phyloP scores from a whole-genome alignment of 2,329 filamentous ascomycete species.

The Phaeosphaeriaceae sp. region DNA sequence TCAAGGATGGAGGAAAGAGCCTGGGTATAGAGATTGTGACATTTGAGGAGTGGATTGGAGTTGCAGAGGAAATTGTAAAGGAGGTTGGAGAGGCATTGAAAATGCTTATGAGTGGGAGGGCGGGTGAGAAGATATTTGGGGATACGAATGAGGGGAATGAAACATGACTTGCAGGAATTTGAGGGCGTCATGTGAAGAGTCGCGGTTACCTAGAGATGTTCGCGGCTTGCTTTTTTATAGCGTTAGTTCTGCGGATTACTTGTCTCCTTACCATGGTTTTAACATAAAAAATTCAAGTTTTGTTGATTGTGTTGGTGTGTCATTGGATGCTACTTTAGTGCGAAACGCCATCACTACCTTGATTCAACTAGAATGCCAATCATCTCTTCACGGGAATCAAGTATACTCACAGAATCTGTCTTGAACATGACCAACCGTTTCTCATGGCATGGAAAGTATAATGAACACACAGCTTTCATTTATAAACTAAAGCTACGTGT shows the following conservation, averaged over 20 bases:
- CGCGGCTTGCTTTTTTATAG: no score
- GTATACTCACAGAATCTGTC: no score
- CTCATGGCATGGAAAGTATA: background rate
- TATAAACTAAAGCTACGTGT: background rate
- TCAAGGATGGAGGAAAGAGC: conserved; percentile 55
- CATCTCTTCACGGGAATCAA: no score
- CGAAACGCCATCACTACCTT: no score
- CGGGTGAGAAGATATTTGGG: conserved; percentile 27
- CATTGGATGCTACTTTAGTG: no score
- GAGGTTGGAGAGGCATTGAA: conserved; percentile 44
- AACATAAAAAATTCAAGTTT: background rate
- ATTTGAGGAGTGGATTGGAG: conserved; percentile 61
- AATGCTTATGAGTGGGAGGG: conserved; percentile 26
- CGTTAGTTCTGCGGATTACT: background rate
- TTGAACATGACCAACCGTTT: no score
- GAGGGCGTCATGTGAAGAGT: conserved; percentile 26
- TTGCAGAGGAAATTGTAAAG: conserved; percentile 59
- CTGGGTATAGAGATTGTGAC: conserved; percentile 66
- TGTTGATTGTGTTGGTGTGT: background rate
- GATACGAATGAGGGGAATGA: background rate
- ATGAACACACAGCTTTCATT: background rate
- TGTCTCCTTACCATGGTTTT: background rate
- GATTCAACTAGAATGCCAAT: no score
- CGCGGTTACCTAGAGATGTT: background rate
- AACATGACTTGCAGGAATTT: conserved; percentile 24